Percentiles rank a stretch among this genome's conserved stretches.
Conservation (phyloP, 306 rosid species). For the Pachyrhizus erosus region DNA sequence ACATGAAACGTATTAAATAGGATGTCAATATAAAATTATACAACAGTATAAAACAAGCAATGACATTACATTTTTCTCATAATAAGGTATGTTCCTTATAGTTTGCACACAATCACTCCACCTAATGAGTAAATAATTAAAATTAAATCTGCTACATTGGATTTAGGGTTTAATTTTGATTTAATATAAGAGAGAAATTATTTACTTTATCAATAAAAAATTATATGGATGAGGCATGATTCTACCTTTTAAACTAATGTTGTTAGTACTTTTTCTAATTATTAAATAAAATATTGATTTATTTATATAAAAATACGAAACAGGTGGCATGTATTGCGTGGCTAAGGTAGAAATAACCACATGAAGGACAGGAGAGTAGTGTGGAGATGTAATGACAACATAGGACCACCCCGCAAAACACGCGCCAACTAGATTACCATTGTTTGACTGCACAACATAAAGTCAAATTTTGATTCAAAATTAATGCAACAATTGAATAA, state of each 20-base stretch:
- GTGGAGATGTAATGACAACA: background rate
- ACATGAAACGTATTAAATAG: background rate
- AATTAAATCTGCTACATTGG: background rate
- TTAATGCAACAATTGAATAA: background rate
- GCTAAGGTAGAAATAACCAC: background rate
- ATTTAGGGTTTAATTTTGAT: background rate
- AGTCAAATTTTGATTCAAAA: background rate
- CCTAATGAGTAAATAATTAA: background rate
- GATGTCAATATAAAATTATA: background rate
- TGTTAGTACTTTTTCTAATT: background rate
- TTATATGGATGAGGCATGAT: background rate
- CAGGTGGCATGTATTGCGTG: background rate
- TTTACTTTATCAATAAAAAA: background rate
- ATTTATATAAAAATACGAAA: background rate
- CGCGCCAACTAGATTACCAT: slow-evolving; percentile 4
- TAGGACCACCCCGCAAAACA: slow-evolving; percentile 32
- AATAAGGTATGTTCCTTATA: background rate
- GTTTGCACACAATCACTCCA: background rate
- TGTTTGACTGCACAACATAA: background rate
- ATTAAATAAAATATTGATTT: background rate
- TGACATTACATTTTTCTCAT: background rate
- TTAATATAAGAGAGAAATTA: background rate
- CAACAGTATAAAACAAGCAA: background rate
- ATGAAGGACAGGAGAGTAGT: background rate
- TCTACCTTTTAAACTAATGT: background rate